A percentile compares a stretch with the other conserved stretches of the same genome.
phyloP scores from a whole-genome alignment of 805 yeast species.

The Saturnispora hagleri region DNA sequence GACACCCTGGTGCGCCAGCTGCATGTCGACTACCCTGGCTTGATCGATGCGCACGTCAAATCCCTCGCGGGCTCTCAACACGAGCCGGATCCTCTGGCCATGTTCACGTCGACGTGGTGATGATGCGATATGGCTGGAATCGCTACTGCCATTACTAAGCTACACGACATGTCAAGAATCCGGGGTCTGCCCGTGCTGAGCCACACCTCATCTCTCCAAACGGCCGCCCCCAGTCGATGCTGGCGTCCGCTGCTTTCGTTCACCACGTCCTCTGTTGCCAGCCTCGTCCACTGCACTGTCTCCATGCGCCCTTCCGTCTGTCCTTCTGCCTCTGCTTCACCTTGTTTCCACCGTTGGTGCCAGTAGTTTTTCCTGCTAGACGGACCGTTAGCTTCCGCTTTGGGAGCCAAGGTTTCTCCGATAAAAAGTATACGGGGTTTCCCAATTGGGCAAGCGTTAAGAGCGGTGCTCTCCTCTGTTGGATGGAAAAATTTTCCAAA shows the following conservation, averaged over 20 bases:
- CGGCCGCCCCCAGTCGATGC: not conserved
- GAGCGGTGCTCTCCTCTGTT: not conserved
- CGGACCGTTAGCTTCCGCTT: not conserved
- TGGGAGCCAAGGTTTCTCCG: not conserved
- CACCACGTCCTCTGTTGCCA: not conserved
- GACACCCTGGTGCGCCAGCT: constrained; percentile 15
- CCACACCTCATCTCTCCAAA: not conserved
- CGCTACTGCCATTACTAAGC: not conserved
- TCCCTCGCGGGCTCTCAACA: not conserved
- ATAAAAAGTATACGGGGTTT: not conserved
- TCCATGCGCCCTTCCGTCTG: too few relatives aligned
- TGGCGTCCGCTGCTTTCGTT: too few relatives aligned
- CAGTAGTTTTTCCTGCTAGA: not conserved
- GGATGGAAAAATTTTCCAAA: not conserved
- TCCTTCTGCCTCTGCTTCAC: too few relatives aligned
- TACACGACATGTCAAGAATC: constrained; percentile 1
- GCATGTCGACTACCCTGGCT: constrained; percentile 28
- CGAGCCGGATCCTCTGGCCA: constrained; percentile 3
- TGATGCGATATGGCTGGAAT: not conserved
- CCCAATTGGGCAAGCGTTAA: not conserved
- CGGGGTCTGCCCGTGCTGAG: not conserved
- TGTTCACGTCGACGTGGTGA: constrained; percentile 7
- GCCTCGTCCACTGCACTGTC: not conserved
- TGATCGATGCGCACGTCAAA: constrained; percentile 29
- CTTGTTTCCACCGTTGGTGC: not conserved